Base-by-base conservation (phyloP, 129 eudicot species). In the Centaurea solstitialis region DNA sequence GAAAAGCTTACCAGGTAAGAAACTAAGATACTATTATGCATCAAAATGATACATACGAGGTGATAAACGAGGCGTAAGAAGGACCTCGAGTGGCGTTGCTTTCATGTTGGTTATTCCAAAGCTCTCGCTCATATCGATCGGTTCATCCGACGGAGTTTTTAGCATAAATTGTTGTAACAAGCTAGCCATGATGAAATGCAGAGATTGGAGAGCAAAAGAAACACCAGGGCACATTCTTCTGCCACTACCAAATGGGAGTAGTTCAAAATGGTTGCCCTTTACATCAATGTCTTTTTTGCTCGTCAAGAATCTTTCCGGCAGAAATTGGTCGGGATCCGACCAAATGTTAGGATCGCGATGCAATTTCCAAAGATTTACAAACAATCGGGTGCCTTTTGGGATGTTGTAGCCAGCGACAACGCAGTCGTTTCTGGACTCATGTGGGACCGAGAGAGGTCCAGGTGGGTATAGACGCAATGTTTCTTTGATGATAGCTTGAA, bases 171-270 rank as follows among this genome's bases (percentile, higher is more conserved):
- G 83, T 35, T 84, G 87, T 6, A 84, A 23, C 72, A 84, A 20
- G 15, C 18, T 79, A 18, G 83, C 87, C 37, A 84, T 11, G 0
- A 76, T 74, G 11, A 84, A 22, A 75, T 21, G 59, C 77, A 79
- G 24, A 17, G 50, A 26, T 3, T 79, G 80, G 8, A 84, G 79
- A 2, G 75, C 83, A 79, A 84, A 84, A 0, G 43, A 23, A n/a
- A 79, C 43, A 69, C 80, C 87, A 11, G 80, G 87, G 10, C 87
- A 84, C 76, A 84, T 79, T 53, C 87, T 79, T 78, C 87, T 73
- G 2, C 87, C 87, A 68, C 80, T 79, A 20, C 87, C 80, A 68
- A 84, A 84, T 1, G 87, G 83, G 7, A 84, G 18, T 23, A 84
- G 10, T 15, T 84, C 87, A 24, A 67, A 84, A 67, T 79, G 69